Conservation (phyloP, 1,139 yeast genomes). For the Lodderomyces pseudojiufengensis region DNA sequence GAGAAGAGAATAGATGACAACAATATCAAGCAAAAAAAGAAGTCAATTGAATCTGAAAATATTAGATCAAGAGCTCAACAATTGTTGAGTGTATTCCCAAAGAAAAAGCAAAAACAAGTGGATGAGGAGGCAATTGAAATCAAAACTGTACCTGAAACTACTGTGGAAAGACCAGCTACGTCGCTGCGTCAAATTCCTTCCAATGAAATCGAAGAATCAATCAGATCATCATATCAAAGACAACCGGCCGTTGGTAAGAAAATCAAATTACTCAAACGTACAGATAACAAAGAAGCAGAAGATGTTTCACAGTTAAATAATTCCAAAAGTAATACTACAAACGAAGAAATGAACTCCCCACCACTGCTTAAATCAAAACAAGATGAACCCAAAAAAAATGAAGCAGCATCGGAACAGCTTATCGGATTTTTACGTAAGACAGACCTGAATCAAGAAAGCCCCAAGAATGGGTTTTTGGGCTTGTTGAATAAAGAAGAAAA, state of each 20-base stretch:
- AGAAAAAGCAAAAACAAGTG: conserved; percentile 10
- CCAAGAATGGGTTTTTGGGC: not conserved
- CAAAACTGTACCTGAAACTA: not conserved
- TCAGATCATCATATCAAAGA: conserved; percentile 6
- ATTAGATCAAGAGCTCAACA: conserved; percentile 38
- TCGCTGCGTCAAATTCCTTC: conserved; percentile 9
- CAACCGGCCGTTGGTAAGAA: conserved; percentile 23
- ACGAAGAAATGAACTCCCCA: not conserved
- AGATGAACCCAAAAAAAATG: not conserved
- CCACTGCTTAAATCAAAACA: not conserved
- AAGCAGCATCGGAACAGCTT: conserved; percentile 7
- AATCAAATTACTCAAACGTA: conserved; percentile 30
- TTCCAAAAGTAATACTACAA: not conserved
- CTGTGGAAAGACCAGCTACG: not conserved
- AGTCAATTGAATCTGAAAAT: conserved; percentile 21
- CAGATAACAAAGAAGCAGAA: conserved; percentile 15
- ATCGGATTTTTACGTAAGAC: conserved; percentile 8
- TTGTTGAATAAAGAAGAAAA: conserved; percentile 3
- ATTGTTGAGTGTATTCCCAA: conserved; percentile 36
- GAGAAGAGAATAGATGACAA: conserved; percentile 14
- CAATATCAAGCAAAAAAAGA: conserved; percentile 7
- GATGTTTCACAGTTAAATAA: conserved; percentile 13
- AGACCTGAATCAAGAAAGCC: not conserved
- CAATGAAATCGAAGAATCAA: conserved; percentile 25
- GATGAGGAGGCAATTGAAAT: conserved; percentile 4